Conservation (phyloP, 2,329 filamentous ascomycete species). For the Neospermospora avenae region DNA sequence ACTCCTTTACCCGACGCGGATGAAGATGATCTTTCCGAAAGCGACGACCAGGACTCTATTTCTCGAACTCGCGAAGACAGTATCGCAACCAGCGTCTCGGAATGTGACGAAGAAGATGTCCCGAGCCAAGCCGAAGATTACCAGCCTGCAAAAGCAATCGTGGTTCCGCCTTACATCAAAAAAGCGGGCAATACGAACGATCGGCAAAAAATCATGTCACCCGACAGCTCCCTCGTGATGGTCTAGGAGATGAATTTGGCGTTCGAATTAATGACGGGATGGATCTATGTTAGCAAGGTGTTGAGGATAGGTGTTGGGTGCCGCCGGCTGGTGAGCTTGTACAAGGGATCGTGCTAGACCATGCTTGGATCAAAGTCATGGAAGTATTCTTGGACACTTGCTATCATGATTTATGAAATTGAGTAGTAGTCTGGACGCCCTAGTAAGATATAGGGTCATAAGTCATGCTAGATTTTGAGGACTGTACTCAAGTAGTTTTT, state of each 20-base stretch:
- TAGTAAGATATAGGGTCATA: too few species aligned
- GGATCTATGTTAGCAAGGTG: constrained; percentile 23
- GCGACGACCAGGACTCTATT: constrained; percentile 12
- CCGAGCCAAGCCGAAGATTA: constrained; percentile 20
- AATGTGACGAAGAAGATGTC: constrained; percentile 24
- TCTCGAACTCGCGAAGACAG: constrained; percentile 17
- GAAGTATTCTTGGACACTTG: too few species aligned
- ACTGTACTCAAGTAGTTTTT: too few species aligned
- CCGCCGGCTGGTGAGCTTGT: background rate
- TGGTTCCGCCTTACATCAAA: constrained; percentile 28
- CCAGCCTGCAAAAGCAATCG: constrained; percentile 29
- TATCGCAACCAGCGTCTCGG: constrained; percentile 26
- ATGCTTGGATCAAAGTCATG: too few species aligned
- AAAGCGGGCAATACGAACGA: constrained; percentile 18
- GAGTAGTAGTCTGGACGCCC: too few species aligned
- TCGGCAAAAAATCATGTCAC: constrained; percentile 14
- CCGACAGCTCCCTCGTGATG: constrained; percentile 26
- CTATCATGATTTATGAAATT: too few species aligned
- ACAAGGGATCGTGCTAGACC: too few species aligned
- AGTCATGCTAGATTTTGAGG: too few species aligned
- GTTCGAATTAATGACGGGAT: background rate
- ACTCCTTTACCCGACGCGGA: constrained; percentile 24
- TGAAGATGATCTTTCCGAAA: constrained; percentile 22
- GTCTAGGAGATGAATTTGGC: constrained; percentile 9
- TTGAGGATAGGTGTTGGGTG: constrained; percentile 1